phyloP scores from a whole-genome alignment of 2,329 filamentous ascomycete genomes.

The Fusarium sp. region DNA sequence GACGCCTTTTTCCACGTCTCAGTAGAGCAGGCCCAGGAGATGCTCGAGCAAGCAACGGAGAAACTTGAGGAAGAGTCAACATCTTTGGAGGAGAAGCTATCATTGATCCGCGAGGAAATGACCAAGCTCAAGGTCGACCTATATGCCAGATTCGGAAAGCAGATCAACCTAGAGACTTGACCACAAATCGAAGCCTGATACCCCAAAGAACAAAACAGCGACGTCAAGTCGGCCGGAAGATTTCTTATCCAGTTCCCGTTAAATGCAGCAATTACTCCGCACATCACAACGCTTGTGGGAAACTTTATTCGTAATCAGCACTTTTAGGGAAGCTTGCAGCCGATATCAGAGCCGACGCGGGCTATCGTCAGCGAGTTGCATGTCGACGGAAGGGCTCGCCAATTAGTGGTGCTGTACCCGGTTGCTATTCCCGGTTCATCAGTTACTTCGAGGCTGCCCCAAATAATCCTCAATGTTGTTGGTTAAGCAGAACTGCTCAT shows the following conservation, averaged over 20 bases:
- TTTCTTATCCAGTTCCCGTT: conserved; percentile 37
- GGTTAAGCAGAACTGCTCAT: conserved; percentile 21
- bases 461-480: conserved; percentile 22
- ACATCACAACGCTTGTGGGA: conserved; percentile 22
- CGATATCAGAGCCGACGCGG: conserved; percentile 30
- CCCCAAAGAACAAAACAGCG: conserved; percentile 26
- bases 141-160: conserved; percentile 94
- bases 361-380: conserved; percentile 23
- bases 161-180: conserved; percentile 95
- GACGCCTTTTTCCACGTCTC: conserved; percentile 94
- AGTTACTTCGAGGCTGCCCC: conserved; percentile 15
- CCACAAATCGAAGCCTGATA: conserved; percentile 38
- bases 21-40: conserved; percentile 85
- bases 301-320: conserved; percentile 40
- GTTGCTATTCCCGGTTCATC: conserved; percentile 30
- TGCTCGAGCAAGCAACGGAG: conserved; percentile 79
- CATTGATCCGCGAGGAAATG: conserved; percentile 86
- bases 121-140: conserved; percentile 88
- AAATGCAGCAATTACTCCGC: conserved; percentile 30
- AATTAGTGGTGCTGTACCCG: conserved; percentile 13
- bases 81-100: conserved; percentile 81
- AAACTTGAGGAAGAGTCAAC: conserved; percentile 83
- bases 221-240: conserved; percentile 34
- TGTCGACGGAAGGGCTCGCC: conserved; percentile 18
- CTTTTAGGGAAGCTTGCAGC: conserved; percentile 28